Evolutionary conservation across 192 early-diverging fungal genomes (phyloP).

Genomic region (Dissophora ornata): DNA sequence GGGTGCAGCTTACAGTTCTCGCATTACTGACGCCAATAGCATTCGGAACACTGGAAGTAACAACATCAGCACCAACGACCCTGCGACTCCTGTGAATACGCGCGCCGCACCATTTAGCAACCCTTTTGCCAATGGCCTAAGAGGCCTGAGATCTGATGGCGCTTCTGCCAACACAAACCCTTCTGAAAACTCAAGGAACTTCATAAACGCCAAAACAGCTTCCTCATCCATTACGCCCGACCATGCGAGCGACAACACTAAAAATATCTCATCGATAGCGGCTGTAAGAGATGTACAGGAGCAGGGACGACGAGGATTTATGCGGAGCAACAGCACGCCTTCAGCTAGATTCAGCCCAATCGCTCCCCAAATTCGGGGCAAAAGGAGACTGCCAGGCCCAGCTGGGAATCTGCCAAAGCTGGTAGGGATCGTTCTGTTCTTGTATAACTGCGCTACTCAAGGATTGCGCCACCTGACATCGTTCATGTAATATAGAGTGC

Average conservation of each 20-base stretch:
- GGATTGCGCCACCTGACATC: neutral
- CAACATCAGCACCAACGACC: too few species aligned
- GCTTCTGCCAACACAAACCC: too few species aligned
- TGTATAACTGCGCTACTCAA: neutral
- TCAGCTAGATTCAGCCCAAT: neutral
- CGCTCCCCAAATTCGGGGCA: neutral
- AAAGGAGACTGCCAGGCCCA: constrained; percentile 31
- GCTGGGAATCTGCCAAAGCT: constrained; percentile 41
- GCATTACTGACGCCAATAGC: neutral
- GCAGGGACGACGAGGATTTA: constrained; percentile 15
- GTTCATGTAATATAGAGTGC: constrained; percentile 41
- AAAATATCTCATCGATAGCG: neutral
- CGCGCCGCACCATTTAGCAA: neutral
- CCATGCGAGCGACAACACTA: neutral
- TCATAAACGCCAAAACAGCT: too few species aligned
- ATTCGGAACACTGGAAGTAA: neutral
- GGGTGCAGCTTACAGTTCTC: neutral
- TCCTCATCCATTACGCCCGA: too few species aligned
- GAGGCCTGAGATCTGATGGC: neutral
- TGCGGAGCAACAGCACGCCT: constrained; percentile 25
- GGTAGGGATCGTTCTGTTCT: constrained; percentile 3
- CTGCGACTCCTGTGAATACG: too few species aligned
- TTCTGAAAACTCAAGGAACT: too few species aligned
- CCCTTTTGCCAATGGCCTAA: constrained; percentile 19
- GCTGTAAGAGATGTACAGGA: neutral